phyloP scores from a whole-genome alignment of 176 grass and related monocot species.

The Bonia amplexicaulis region DNA sequence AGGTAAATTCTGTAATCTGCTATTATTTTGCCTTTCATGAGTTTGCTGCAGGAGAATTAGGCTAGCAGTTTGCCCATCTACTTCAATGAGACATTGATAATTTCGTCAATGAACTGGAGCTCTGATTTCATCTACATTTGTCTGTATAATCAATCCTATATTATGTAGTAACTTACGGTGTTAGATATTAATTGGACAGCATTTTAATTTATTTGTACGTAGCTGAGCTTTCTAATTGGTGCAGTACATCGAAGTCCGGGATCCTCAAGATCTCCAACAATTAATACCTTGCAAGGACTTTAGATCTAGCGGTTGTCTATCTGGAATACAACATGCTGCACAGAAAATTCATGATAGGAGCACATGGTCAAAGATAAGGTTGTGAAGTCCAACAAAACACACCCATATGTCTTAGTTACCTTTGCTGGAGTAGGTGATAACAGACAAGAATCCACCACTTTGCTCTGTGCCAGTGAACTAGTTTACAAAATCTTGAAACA shows the following conservation, averaged over 20 bases:
- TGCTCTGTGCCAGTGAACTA: no score
- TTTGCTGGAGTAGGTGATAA: background rate
- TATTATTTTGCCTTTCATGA: background rate
- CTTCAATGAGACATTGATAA: background rate
- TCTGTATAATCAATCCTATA: background rate
- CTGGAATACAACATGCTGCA: background rate
- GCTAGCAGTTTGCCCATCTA: background rate
- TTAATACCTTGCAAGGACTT: background rate
- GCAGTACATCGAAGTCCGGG: no score
- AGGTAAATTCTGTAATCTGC: background rate
- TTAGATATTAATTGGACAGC: no score
- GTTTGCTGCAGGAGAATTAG: background rate
- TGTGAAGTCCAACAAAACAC: background rate
- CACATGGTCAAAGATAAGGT: background rate
- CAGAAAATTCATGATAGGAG: background rate
- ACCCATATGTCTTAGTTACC: background rate
- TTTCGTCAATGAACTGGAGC: background rate
- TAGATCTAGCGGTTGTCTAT: background rate
- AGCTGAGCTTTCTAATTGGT: no score
- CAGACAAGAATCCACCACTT: background rate
- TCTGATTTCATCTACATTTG: background rate
- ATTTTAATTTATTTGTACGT: no score
- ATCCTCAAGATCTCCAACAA: no score
- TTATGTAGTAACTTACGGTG: background rate
- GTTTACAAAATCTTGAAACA: no score